Conservation (phyloP, 1,284 basidiomycete species). For the Moesziomyces parantarcticus region DNA sequence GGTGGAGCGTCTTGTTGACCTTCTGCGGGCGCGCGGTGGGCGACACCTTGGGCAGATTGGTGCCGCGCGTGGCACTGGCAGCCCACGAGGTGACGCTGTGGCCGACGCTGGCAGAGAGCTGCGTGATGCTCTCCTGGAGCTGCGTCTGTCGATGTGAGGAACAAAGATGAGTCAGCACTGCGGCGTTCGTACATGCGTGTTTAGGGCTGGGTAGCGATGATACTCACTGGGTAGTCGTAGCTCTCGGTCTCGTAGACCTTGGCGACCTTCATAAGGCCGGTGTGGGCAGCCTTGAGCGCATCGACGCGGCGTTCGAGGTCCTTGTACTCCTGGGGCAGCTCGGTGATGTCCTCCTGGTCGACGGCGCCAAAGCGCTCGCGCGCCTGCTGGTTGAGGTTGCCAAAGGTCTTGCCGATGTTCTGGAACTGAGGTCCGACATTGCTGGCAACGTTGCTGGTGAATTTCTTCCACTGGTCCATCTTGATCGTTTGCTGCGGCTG, state of each 20-base stretch:
- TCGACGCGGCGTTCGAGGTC: slow-evolving; percentile 94
- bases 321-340: slow-evolving; percentile 84
- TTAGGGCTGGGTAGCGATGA: slow-evolving; percentile 68
- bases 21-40: slow-evolving; percentile 72
- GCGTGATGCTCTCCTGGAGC: slow-evolving; percentile 71
- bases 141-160: slow-evolving; percentile 51
- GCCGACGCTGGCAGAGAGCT: slow-evolving; percentile 73
- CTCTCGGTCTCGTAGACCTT: slow-evolving; percentile 62
- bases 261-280: slow-evolving; percentile 77
- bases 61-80: slow-evolving; percentile 82
- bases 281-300: slow-evolving; percentile 81
- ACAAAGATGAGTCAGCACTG: neutral
- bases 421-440: slow-evolving; percentile 63
- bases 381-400: slow-evolving; percentile 75
- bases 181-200: no score
- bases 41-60: slow-evolving; percentile 73
- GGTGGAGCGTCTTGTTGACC: slow-evolving; percentile 85
- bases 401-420: slow-evolving; percentile 83
- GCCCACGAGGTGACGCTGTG: slow-evolving; percentile 86
- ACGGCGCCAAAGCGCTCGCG: slow-evolving; percentile 88
- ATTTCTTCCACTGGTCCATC: slow-evolving; percentile 79
- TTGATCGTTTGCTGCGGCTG: slow-evolving; percentile 31
- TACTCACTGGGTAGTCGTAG: slow-evolving; percentile 72
- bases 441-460: slow-evolving; percentile 58
- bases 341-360: slow-evolving; percentile 91